Base-by-base conservation (phyloP, 2,329 filamentous ascomycete genomes). In the Cordyceps javanica region DNA sequence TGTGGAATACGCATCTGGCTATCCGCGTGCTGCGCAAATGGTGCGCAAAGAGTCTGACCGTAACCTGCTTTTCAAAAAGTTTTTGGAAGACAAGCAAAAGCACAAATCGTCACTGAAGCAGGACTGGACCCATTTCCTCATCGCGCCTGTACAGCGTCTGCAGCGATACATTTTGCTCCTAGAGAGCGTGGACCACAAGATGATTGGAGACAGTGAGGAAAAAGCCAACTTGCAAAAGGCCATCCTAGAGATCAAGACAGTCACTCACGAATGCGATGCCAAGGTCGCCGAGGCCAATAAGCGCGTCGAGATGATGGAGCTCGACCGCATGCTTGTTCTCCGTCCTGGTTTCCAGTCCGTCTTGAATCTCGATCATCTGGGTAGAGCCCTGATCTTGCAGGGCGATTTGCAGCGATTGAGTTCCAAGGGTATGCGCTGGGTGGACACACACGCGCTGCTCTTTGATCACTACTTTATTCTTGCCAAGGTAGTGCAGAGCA, bases 401-500 rank as follows among this genome's bases (percentile, higher is more conserved):
- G 94, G 94, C 58, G 92, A 97, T 65, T 75, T 99, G 58, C 91
- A 95, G 69, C 82, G 94, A 61, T 88, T 91, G 76, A 91, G 93
- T 57, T 90, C 87, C 44, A 95, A 90, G 69, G 86, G 91, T 58
- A 94, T 97, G 68, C 88, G 87, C 62, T 96, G 93, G 88, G 86
- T 97, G 8, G 94, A 99, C 66, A 95, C 90, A 0, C 91, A 97
- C 69, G 91, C 90, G 2, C 82, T 99, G 46, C 80, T 99, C 0
- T 97, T 99, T 68, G 95, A 99, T 67, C 92, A 99, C 72, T 99
- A 97, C 70, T 81, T 99, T 38, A 92, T 99, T 34, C 76, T 99
- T 45, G 89, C 94, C 39, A 99, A 99, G 76, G 80, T 90, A 8
- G 79, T 86, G 3, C 78, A 81, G 11, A 78, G 85, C 46, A 91